Conservation (phyloP, 352 stramenopile species). For the Elongisporangium undulatum region DNA sequence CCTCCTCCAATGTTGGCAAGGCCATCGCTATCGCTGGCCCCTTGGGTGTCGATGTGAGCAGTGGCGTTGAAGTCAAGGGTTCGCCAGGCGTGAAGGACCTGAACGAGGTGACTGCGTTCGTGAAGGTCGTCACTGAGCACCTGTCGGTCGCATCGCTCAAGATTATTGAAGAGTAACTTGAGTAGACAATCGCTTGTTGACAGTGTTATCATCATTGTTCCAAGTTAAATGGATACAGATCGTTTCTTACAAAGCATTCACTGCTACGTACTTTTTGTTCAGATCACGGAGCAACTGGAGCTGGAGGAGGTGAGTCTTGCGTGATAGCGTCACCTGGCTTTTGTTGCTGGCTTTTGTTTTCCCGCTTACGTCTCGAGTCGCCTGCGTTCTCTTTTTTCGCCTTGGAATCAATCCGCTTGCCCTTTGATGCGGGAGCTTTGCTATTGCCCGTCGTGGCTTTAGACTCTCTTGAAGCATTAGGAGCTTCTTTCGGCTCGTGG, state of each 20-base stretch:
- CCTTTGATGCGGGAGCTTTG: neutral
- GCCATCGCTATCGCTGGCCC: slow-evolving; percentile 76
- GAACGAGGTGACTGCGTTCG: slow-evolving; percentile 46
- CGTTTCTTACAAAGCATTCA: neutral
- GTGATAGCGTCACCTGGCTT: neutral
- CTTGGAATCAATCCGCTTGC: neutral
- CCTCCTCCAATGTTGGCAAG: slow-evolving; percentile 91
- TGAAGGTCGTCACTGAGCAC: slow-evolving; percentile 63
- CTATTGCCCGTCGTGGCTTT: neutral
- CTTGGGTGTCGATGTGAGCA: slow-evolving; percentile 95
- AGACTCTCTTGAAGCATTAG: neutral
- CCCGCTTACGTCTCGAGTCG: neutral
- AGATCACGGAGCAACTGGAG: neutral
- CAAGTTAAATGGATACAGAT: neutral
- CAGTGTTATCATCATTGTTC: neutral
- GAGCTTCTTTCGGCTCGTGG: neutral
- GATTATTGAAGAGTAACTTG: slow-evolving; percentile 59
- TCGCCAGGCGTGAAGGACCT: slow-evolving; percentile 65
- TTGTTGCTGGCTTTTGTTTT: neutral
- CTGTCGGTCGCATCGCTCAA: slow-evolving; percentile 48
- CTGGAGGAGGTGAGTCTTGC: neutral
- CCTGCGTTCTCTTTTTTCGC: neutral
- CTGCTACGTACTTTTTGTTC: neutral
- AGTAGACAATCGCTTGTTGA: slow-evolving; percentile 10
- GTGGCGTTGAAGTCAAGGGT: slow-evolving; percentile 90